Conservation (phyloP, 2,329 filamentous ascomycete species). For the Colletotrichum cereale region DNA sequence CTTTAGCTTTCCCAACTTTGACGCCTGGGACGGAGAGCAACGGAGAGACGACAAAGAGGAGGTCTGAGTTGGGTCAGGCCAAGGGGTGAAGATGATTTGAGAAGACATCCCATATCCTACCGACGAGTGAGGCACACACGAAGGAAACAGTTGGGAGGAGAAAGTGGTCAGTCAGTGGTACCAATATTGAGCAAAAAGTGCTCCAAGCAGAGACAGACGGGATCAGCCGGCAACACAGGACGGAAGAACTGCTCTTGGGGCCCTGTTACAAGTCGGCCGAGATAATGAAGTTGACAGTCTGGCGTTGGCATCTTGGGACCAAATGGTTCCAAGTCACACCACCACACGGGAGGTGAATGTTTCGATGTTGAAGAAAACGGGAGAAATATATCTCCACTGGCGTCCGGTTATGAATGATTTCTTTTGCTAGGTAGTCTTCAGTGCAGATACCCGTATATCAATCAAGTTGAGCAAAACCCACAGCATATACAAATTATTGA, state of each 20-base stretch:
- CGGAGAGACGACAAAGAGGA: slow-evolving; percentile 53
- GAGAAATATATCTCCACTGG: not conserved
- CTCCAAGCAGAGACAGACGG: not conserved
- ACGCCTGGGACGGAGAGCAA: slow-evolving; percentile 70
- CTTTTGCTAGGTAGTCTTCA: not conserved
- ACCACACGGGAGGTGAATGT: not conserved
- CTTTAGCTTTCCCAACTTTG: slow-evolving; percentile 81
- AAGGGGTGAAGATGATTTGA: not conserved
- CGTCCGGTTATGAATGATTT: not conserved
- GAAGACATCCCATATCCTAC: not conserved
- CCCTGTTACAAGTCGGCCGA: not conserved
- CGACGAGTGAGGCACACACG: not conserved
- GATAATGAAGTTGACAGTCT: not conserved
- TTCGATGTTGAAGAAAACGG: not conserved
- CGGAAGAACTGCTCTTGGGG: not conserved
- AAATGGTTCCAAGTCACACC: not conserved
- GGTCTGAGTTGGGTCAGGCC: not conserved
- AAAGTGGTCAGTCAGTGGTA: no score
- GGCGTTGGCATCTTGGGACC: not conserved
- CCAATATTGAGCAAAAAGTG: not conserved
- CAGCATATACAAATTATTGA: not conserved
- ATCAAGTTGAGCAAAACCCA: not conserved
- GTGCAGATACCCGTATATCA: not conserved
- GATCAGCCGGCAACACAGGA: not conserved
- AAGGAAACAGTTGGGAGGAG: not conserved